These are phyloP conservation scores for Tolypocladium amazonense DNA, from an alignment of 2,329 filamentous ascomycete species.

Conservation along the genomic window DNA sequence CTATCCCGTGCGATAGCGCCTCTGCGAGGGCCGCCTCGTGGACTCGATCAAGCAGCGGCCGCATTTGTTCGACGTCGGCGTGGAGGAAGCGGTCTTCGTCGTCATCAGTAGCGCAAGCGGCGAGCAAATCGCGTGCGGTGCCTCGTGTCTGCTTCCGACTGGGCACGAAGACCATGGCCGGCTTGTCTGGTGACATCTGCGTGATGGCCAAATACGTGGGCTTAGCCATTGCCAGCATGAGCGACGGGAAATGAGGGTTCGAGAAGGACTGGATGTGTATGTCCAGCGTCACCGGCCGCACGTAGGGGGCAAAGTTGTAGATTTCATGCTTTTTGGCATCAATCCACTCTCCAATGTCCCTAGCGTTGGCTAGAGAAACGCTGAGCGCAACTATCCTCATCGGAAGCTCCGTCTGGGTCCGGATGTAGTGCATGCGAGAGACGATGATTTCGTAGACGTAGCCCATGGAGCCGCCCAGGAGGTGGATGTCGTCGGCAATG, in stretches of 20 bases:
- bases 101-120: constrained; percentile 79
- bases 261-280: constrained; percentile 92
- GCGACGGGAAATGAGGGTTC: constrained; percentile 91
- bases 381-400: constrained; percentile 84
- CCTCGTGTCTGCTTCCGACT: constrained; percentile 85
- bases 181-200: constrained; percentile 80
- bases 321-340: constrained; percentile 96
- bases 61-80: constrained; percentile 70
- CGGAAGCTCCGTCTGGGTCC: constrained; percentile 72
- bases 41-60: constrained; percentile 69
- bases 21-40: constrained; percentile 82
- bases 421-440: constrained; percentile 96
- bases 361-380: constrained; percentile 84
- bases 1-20: constrained; percentile 85
- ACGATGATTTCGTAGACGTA: constrained; percentile 94
- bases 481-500: constrained; percentile 90
- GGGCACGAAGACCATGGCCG: constrained; percentile 84
- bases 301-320: constrained; percentile 94
- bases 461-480: constrained; percentile 76
- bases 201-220: constrained; percentile 83
- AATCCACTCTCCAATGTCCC: constrained; percentile 95
- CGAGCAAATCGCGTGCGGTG: constrained; percentile 77
- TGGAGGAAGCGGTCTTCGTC: constrained; percentile 92
- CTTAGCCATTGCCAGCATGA: constrained; percentile 98
- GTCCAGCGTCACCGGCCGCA: constrained; percentile 80